Evolutionary conservation across 2,329 filamentous ascomycete species (phyloP), one percentile per base, ranked within the genome.

Genomic region (Alternaria hordeiaustralica): DNA sequence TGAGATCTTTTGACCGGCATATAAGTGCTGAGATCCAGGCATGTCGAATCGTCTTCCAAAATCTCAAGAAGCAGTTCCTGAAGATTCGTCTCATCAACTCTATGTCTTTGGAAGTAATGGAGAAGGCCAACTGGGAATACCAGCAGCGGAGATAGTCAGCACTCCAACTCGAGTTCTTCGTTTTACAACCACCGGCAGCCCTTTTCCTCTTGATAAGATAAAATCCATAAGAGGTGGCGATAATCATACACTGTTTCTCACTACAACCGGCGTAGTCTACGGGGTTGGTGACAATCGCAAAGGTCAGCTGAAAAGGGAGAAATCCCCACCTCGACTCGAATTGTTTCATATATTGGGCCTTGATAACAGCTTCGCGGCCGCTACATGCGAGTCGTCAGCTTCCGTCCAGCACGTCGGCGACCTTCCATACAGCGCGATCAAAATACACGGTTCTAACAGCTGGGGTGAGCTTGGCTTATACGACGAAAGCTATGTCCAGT

Each of bases 201-300:
- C n/a, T 20, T 26, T 63, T 0, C 43, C 61, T 10, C 46, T 71
- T 1, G 53, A 63, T 8, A 44, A 54, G 2, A 28, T 78, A 23
- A 45, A 47, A 13, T 71, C 75, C 13, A 83, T 90, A 25, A 81
- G 76, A 47, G 85, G 92, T 8, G 95, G 95, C 5, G 94, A 94
- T 2, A 97, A 97, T 74, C 95, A 97, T 78, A 96, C 93, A 0
- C 81, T 97, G 5, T 77, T 97, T 10, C 82, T 94, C 11, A 87
- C 86, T n/a, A 74, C 82, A 5, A 76, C 83, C 25, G 90, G 90
- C 0, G 70, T 81, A 2, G 82, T 94, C 0, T 91, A 88, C 73
- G 89, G 87, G 72, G 86, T 88, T 49, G 94, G 94, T 1, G 87
- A 90, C 62, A 83, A 87, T 75, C 75, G 67, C 8, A 81, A 84